Conservation (phyloP, 495 filamentous ascomycete species). For the Rhypophila decipiens region DNA sequence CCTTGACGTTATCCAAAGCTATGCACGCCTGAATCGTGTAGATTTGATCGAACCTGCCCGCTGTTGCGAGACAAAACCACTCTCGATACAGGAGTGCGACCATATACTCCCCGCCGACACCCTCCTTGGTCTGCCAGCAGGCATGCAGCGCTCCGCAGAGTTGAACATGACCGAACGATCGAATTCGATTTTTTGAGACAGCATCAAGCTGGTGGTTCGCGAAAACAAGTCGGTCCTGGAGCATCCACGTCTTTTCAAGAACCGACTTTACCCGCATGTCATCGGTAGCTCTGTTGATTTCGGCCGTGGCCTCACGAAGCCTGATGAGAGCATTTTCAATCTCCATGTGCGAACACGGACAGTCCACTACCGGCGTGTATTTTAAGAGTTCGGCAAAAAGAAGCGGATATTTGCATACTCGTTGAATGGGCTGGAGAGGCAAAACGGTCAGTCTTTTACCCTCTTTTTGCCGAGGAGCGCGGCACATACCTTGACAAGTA, state of each 20-base stretch:
- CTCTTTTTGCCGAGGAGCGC: no score
- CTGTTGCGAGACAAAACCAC: conserved; percentile 71
- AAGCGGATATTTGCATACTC: conserved; percentile 87
- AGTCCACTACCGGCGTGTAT: conserved; percentile 76
- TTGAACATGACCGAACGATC: conserved; percentile 71
- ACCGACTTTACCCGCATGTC: conserved; percentile 49
- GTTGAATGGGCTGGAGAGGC: conserved; percentile 97
- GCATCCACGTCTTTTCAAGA: conserved; percentile 66
- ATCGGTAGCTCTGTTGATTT: conserved; percentile 74
- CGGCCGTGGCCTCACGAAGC: conserved; percentile 62
- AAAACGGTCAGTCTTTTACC: no score
- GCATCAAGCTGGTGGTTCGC: conserved; percentile 50
- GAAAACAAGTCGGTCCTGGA: conserved; percentile 73
- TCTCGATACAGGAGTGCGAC: conserved; percentile 79
- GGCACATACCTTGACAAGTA: conserved; percentile 84
- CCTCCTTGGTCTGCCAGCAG: conserved; percentile 65
- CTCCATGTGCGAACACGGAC: conserved; percentile 69
- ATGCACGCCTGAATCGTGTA: conserved; percentile 75
- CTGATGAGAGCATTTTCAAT: conserved; percentile 67
- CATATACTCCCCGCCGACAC: conserved; percentile 73
- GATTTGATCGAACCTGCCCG: conserved; percentile 49
- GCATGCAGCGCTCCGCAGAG: conserved; percentile 85
- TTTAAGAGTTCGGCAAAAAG: conserved; percentile 77
- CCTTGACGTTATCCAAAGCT: conserved; percentile 58
- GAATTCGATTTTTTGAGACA: conserved; percentile 51